Evolutionary conservation across 495 filamentous ascomycete species (phyloP).

Genomic region (Podospora comata): DNA sequence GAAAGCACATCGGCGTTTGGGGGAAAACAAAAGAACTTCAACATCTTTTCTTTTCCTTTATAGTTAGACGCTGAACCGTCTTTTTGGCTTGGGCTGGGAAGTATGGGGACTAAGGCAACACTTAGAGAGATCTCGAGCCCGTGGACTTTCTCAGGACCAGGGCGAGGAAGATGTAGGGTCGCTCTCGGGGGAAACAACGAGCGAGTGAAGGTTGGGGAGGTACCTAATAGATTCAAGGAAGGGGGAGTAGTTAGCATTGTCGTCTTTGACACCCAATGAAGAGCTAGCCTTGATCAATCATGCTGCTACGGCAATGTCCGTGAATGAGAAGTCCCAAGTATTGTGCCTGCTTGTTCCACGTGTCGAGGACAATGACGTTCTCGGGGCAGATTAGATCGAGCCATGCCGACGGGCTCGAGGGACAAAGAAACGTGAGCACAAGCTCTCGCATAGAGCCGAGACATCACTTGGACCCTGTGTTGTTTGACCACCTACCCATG

Average conservation of each 20-base stretch:
- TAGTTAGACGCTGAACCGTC: conserved; percentile 34
- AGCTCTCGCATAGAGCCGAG: neutral
- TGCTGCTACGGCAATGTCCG: neutral
- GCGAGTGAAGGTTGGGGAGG: neutral
- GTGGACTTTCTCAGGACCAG: neutral
- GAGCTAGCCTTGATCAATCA: conserved; percentile 6
- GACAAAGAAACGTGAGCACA: neutral
- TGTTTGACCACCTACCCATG: neutral
- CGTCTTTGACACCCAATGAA: conserved; percentile 10
- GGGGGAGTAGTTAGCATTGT: conserved; percentile 7
- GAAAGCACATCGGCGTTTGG: conserved; percentile 39
- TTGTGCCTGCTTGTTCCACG: neutral
- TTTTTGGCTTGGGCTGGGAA: conserved; percentile 33
- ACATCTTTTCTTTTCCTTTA: conserved; percentile 44
- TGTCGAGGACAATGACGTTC: neutral
- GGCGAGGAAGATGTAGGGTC: neutral
- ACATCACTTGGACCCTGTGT: neutral
- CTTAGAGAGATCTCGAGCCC: neutral
- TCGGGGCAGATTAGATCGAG: neutral
- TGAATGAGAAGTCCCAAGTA: neutral
- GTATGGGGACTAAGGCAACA: conserved; percentile 6
- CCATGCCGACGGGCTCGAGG: too few relatives aligned
- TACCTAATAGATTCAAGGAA: neutral
- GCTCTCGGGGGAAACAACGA: neutral
- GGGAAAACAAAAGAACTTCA: conserved; percentile 47